Base-by-base conservation (phyloP, 78 protist genomes). In the Polysphondylium violaceum region DNA sequence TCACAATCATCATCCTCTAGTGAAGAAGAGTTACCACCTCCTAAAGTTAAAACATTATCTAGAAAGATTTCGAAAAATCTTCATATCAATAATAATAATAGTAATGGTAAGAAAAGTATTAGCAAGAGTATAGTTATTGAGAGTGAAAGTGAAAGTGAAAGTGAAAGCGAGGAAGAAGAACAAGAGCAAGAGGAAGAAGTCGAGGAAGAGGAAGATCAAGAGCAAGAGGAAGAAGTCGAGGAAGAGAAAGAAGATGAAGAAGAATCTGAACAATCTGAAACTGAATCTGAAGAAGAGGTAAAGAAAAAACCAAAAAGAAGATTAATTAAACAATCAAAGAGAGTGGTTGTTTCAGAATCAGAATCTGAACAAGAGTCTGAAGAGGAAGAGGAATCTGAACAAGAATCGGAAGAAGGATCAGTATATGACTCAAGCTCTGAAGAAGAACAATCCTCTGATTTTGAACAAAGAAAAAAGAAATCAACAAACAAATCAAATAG, bases 171-270 rank as follows among this genome's bases (percentile, higher is more conserved):
- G 21, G 74, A 44, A 7, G 63, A 60, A 33, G 61, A 21, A 17
- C 60, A 59, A 3, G 73, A 76, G 17, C 41, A 50, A 35, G 58
- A 43, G 4, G 58, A 68, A 27, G 59, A 43, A 68, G 56, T 23
- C n/a, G 75, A 68, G 5, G 75, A 41, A 44, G 56, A 23, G n/a
- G 75, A 68, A 25, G 56, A 43, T 50, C n/a, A 40, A 40, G 69
- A 61, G 5, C 19, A 61, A 31, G 69, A 61, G 33, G 40, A 61
- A 61, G 40, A 61, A 2, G 3, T 16, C 25, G 69, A 31, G 2
- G 40, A 61, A 31, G 2, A 31, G 1, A 21, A 61, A 61, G 69
- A 60, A 29, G 29, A 19, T 58, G 31, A 1, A n/a, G 64, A 58
- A 23, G 31, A n/a, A n/a, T 9, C 11, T n/a, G 31, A 58, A 58